A percentile compares a stretch with the other conserved stretches of the same genome.
Conservation (phyloP, 2,329 filamentous ascomycete species). For the Xylaria sp. region DNA sequence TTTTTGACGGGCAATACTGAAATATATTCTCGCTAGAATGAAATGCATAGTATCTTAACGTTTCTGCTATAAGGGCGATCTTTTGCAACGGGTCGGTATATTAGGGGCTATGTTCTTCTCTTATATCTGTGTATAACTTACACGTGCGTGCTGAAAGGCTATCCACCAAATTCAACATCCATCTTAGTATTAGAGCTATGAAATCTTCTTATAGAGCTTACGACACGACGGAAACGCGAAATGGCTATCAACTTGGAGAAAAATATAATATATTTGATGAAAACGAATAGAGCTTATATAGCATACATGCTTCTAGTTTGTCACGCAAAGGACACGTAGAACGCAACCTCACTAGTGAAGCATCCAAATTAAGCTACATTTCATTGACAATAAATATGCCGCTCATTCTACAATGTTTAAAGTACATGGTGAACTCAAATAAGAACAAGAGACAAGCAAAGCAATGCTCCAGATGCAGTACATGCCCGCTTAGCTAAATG, state of each 20-base stretch:
- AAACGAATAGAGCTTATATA: neutral
- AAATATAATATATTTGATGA: neutral
- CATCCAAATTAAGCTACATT: slow-evolving; percentile 11
- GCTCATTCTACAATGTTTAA: slow-evolving; percentile 25
- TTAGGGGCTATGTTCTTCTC: neutral
- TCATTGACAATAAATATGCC: neutral
- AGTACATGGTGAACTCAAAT: slow-evolving; percentile 17
- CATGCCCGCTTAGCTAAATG: slow-evolving; percentile 30
- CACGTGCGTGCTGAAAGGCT: no score
- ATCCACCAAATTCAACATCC: neutral
- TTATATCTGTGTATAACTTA: neutral
- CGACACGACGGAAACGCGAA: neutral
- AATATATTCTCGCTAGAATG: neutral
- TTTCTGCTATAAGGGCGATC: neutral
- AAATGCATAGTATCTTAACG: neutral
- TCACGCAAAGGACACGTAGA: neutral
- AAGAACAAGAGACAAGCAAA: slow-evolving; percentile 16
- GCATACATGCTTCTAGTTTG: neutral
- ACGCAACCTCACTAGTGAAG: neutral
- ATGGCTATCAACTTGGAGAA: neutral
- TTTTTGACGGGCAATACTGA: slow-evolving; percentile 56
- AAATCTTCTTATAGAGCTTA: neutral
- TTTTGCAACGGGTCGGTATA: neutral
- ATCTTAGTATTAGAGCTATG: neutral
- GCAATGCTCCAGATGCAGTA: slow-evolving; percentile 31